Evolutionary conservation across 768 basidiomycete genomes (phyloP), one percentile per base, ranked within the genome.

Genomic region (Lactarius sanguifluus): DNA sequence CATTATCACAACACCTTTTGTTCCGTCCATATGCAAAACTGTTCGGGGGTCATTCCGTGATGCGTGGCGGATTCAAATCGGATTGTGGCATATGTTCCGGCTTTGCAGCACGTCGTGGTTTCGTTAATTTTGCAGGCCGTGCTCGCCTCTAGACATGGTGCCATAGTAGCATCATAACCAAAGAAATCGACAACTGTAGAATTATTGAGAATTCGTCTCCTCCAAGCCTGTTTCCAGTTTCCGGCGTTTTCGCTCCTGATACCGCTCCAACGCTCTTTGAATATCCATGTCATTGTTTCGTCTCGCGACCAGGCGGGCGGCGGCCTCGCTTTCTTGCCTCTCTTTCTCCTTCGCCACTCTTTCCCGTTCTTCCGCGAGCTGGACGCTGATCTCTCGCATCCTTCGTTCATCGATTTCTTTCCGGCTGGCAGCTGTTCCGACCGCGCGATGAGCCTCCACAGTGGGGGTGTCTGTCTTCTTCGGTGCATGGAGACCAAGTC

Each of bases 401-500:
- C 96, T 85, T 64, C 97, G 84, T 73, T 92, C 90, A 66, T 92
- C 89, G 61, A 96, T 91, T 76, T 96, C 94, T 71, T 78, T 82
- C 71, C 86, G 82, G 73, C 83, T 88, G 0, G 96, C 92, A 30
- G 94, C 91, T 18, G 84, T 82, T 3, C 96, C 96, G 13, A 88
- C 92, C 2, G 94, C 93, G n/a, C 86, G 85, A 73, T 94, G 89
- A 3, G 77, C 73, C 62, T 85, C 74, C 0, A 79, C 77, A 16
- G 79, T 74, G 34, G 78, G 79, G 36, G 73, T 65, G 32, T 69
- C 60, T 9, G 70, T 71, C n/a, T 72, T 68, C 61, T 75, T 75
- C 4, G 62, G 40, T n/a, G 50, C 65, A 70, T 69, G 80, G 57
- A 81, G 73, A 18, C 87, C 87, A n/a, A 91, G 79, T 60, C 81